Evolutionary conservation across 2,329 filamentous ascomycete species (phyloP).

Genomic region (Ophiobolus disseminans): DNA sequence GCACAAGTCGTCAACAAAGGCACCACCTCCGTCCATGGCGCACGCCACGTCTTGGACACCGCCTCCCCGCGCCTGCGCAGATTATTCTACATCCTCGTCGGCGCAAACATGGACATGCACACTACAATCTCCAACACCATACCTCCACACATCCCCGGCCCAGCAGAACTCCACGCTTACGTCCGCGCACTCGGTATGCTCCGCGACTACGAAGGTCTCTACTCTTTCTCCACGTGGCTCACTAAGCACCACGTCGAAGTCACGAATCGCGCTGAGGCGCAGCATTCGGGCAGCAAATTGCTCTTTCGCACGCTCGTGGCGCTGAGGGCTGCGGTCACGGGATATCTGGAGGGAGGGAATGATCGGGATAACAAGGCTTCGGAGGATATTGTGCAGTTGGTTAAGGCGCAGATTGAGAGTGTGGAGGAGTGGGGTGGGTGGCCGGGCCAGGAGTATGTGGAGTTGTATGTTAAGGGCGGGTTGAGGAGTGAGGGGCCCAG

Average conservation of each 20-base stretch:
- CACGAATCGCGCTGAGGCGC: constrained; percentile 34
- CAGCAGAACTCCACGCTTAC: constrained; percentile 63
- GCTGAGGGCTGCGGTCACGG: constrained; percentile 53
- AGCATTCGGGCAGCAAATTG: constrained; percentile 29
- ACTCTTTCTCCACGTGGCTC: constrained; percentile 66
- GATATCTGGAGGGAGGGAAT: constrained; percentile 15
- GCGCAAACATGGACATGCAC: constrained; percentile 19
- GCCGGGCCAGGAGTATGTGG: constrained; percentile 52
- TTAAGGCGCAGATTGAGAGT: constrained; percentile 42
- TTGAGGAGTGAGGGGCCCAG: constrained; percentile 23
- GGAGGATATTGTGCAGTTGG: constrained; percentile 40
- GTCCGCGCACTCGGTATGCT: constrained; percentile 68
- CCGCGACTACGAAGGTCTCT: constrained; percentile 66
- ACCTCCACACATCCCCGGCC: constrained; percentile 55
- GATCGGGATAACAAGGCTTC: constrained; percentile 22
- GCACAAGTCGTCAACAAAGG: constrained; percentile 27
- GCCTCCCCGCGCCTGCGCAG: constrained; percentile 30
- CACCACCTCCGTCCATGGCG: constrained; percentile 12
- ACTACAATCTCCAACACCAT: constrained; percentile 5
- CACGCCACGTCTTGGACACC: constrained; percentile 20
- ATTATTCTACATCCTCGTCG: constrained; percentile 36
- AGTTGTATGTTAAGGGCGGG: constrained; percentile 37
- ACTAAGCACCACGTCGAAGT: constrained; percentile 33
- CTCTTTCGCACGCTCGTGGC: constrained; percentile 50
- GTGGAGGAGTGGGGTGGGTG: constrained; percentile 54